phyloP scores from a whole-genome alignment of 2,329 filamentous ascomycete species.

The Cercospora sp. region DNA sequence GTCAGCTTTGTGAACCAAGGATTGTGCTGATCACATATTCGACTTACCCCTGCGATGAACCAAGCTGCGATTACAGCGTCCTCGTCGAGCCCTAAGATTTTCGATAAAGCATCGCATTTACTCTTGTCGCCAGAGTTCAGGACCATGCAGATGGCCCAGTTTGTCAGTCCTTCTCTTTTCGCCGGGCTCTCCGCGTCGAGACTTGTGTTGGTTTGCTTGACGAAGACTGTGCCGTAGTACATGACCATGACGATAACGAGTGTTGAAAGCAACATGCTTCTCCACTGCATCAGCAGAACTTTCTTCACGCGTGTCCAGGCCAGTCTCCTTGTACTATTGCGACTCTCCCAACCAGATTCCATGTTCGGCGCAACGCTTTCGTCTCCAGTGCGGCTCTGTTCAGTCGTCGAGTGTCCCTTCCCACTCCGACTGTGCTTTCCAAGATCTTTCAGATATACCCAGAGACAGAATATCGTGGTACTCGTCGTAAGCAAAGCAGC shows the following conservation, averaged over 20 bases:
- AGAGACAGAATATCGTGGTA: slow-evolving; percentile 42
- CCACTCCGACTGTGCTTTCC: slow-evolving; percentile 7
- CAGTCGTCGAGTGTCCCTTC: neutral
- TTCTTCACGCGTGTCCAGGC: slow-evolving; percentile 68
- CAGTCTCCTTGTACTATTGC: slow-evolving; percentile 20
- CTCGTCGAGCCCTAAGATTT: slow-evolving; percentile 57
- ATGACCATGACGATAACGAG: slow-evolving; percentile 78
- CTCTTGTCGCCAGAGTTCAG: slow-evolving; percentile 59
- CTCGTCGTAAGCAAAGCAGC: slow-evolving; percentile 39
- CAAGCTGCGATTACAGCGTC: slow-evolving; percentile 70
- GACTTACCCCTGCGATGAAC: slow-evolving; percentile 59
- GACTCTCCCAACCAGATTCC: slow-evolving; percentile 4
- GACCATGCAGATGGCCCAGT: slow-evolving; percentile 68
- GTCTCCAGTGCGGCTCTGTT: neutral
- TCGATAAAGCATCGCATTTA: slow-evolving; percentile 59
- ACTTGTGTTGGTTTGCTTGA: slow-evolving; percentile 64
- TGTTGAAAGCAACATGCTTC: slow-evolving; percentile 75
- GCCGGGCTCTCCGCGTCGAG: slow-evolving; percentile 54
- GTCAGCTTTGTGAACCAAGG: neutral
- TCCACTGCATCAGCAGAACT: slow-evolving; percentile 79
- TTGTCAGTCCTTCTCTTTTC: slow-evolving; percentile 50
- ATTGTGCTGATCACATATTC: neutral
- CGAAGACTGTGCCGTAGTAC: slow-evolving; percentile 79
- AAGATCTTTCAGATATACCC: slow-evolving; percentile 35
- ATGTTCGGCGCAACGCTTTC: slow-evolving; percentile 13